Evolutionary conservation across 2,329 filamentous ascomycete species (phyloP).

Genomic region (Cryphonectria nitschkei): DNA sequence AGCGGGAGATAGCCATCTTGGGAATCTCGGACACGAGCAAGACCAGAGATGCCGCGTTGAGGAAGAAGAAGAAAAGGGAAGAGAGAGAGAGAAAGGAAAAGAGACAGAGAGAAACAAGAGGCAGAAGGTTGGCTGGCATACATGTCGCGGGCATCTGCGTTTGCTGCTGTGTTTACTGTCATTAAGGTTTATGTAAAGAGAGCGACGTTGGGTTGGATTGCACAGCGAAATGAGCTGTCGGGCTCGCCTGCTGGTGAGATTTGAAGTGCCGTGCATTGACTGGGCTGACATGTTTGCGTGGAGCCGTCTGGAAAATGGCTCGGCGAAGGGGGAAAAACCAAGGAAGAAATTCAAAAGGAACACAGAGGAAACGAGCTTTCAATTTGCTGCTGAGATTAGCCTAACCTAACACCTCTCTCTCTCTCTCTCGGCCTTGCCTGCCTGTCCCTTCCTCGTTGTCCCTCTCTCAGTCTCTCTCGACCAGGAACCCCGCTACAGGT

Average conservation of each 20-base stretch:
- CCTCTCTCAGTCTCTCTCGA: background rate
- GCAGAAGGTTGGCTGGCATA: background rate
- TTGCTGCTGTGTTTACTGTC: background rate
- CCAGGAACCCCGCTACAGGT: no score
- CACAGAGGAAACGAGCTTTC: conserved; percentile 13
- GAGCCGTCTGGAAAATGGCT: background rate
- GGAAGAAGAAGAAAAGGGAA: background rate
- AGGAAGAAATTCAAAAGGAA: conserved; percentile 10
- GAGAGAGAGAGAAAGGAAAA: background rate
- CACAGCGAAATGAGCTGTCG: conserved; percentile 11
- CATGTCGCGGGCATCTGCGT: background rate
- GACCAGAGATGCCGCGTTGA: background rate
- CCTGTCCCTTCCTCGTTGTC: background rate
- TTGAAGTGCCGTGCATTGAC: conserved; percentile 7
- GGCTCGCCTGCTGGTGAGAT: conserved; percentile 12
- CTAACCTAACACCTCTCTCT: background rate
- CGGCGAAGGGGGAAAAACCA: conserved; percentile 11
- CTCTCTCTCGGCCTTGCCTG: background rate
- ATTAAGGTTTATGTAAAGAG: background rate
- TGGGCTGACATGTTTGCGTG: conserved; percentile 17
- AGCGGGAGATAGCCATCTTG: conserved; percentile 1
- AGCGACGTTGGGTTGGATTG: background rate
- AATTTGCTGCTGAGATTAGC: conserved; percentile 22
- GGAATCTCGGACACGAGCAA: background rate
- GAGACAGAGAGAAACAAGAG: background rate